Evolutionary conservation across 768 basidiomycete species (phyloP), one percentile per base, ranked within the genome.

Genomic region (Termitomyces sp.): DNA sequence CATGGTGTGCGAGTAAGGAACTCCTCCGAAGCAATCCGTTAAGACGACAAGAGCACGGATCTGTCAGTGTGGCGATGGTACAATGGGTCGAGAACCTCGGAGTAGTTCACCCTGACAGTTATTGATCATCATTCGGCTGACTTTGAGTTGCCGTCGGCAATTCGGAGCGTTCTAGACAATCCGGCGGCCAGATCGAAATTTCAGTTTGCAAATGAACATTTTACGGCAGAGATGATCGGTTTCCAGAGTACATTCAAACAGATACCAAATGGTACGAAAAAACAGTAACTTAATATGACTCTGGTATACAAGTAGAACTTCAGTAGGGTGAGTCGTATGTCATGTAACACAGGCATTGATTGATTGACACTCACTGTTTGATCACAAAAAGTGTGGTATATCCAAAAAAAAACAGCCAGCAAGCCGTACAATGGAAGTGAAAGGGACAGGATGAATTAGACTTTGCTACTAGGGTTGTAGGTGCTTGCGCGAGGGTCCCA

Each of bases 401-500:
- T n/a, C n/a, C n/a, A n/a, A 60, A 44, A 57, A 30, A 49, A 19
- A 40, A 54, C 24, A 56, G 35, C 8, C 45, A 26, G 43, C 35
- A 43, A 60, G 26, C 44, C 45, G 42, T 51, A 55, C 56, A 55
- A 37, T 28, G n/a, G 19, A 21, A 21, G 43, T 41, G 21, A 52
- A n/a, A 10, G 26, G 47, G 35, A 48, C n/a, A 34, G 43, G 30
- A 22, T 37, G 40, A 14, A 34, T 15, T 48, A 47, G 12, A 47
- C 53, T 57, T 54, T 53, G 60, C 57, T 55, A 54, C 62, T 67
- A 51, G 66, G 53, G 40, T 63, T 45, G 60, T 70, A 76, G 28
- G 55, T 64, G 57, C 75, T 80, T 26, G 70, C 65, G 52, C 77
- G 69, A 1, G 78, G 79, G 62, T 79, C 78, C 77, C 78, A 85